These are phyloP conservation scores for Ogataea paraovalis DNA, from an alignment of 805 yeast species.

Conservation along the genomic window DNA sequence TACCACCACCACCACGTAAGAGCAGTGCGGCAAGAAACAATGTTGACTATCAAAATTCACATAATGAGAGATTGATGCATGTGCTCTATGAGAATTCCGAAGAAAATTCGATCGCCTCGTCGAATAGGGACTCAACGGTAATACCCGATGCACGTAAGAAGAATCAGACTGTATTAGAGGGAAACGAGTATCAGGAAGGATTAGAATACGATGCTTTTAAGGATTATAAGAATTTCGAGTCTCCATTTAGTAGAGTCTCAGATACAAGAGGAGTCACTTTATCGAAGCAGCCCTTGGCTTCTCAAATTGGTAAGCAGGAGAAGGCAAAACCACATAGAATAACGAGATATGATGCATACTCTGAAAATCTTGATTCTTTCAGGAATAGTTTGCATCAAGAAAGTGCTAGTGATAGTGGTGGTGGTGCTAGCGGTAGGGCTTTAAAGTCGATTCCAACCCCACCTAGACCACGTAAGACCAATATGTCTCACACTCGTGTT, in stretches of 20 bases:
- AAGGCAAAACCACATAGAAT: background rate
- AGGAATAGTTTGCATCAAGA: background rate
- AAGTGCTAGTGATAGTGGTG: background rate
- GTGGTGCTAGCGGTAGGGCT: background rate
- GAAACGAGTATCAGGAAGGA: background rate
- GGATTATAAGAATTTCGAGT: background rate
- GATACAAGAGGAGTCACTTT: background rate
- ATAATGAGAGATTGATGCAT: slow-evolving; percentile 24
- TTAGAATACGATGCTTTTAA: background rate
- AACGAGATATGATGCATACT: slow-evolving; percentile 21
- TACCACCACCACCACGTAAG: slow-evolving; percentile 19
- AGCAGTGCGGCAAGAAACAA: background rate
- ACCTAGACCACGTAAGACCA: slow-evolving; percentile 1
- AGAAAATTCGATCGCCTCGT: slow-evolving; percentile 13
- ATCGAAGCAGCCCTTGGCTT: too few relatives aligned
- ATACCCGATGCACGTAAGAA: background rate
- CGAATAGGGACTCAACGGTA: background rate
- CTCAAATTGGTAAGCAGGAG: background rate
- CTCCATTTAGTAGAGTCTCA: background rate
- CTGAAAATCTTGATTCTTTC: slow-evolving; percentile 18
- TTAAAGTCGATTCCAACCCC: background rate
- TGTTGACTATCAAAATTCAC: background rate
- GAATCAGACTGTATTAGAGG: background rate
- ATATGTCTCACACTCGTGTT: too few relatives aligned
- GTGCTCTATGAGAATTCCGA: slow-evolving; percentile 28